Base-by-base conservation (phyloP, 192 early-diverging fungal genomes). In the Backusella liffmaniae region DNA sequence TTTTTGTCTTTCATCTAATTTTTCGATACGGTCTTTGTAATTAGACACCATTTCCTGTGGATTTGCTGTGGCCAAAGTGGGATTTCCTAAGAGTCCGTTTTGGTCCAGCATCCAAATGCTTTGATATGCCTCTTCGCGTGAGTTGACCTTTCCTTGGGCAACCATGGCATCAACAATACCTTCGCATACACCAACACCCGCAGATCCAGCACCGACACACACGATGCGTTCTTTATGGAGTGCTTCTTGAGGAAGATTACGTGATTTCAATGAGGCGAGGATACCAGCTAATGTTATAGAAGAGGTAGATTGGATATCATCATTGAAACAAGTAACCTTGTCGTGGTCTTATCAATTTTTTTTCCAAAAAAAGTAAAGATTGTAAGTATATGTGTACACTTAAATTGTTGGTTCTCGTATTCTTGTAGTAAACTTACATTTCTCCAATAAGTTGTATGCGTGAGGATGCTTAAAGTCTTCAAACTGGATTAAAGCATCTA, bases 21-120 rank as follows among this genome's bases (percentile, higher is more conserved):
- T 76, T 39, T 73, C 75, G 18, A 76, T 76, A 7, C 78, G 73
- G 7, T 46, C 70, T 23, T 44, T 39, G 16, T 46, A 49, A 29
- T 62, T 62, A 18, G 66, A 76, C 3, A 59, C 76, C 18, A 49
- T 56, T 37, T 66, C 26, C 12, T 21, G 34, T 3, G 80, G 76
- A 37, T 84, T 84, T 16, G 74, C 79, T 53, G 75, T 21, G 23
- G 77, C 67, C 37, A 83, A 39, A 32, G 80, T 77, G 7, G 79
- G 15, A 65, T 87, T 87, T 36, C 86, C 86, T 26, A 87, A 56
- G 12, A 87, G 78, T 26, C 86, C 86, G 39, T 85, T 51, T 69
- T 87, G 84, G 51, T 87, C 86, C 75, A 87, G 67, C 86, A 87
- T 87, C 86, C 86, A 87, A 76, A 87, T 85, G 26, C 72, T 77